Evolutionary conservation across 331 rosid genomes (phyloP).

Genomic region (Malus hybrid): DNA sequence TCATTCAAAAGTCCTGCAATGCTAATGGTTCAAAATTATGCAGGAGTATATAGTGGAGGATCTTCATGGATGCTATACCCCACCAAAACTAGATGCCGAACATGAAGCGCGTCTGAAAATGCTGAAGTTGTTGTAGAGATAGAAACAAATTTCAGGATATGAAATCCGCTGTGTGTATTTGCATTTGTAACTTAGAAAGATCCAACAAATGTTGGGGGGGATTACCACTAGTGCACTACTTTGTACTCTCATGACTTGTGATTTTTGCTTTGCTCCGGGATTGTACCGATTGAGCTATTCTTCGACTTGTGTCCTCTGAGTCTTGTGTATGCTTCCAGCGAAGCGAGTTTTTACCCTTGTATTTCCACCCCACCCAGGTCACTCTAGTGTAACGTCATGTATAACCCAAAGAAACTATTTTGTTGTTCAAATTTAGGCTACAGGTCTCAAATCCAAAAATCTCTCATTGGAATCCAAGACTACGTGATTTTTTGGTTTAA

Average conservation of each 20-base stretch:
- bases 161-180: neutral
- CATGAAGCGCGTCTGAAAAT: conserved; percentile 89
- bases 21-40: neutral
- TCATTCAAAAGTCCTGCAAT: neutral
- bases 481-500: no score
- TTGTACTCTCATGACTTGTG: neutral
- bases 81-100: conserved; percentile 85
- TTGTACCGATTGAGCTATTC: neutral
- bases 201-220: neutral
- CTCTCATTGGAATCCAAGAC: no score
- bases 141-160: neutral
- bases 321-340: neutral
- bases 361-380: neutral
- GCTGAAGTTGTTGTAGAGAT: conserved; percentile 68
- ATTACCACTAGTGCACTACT: neutral
- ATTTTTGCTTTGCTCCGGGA: neutral
- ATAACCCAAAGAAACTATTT: no score
- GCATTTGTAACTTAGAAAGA: neutral
- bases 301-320: neutral
- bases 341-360: neutral
- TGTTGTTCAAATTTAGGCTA: no score
- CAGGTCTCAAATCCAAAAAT: no score
- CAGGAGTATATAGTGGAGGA: conserved; percentile 97
- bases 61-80: conserved; percentile 65
- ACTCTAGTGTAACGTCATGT: no score